Evolutionary conservation across 768 basidiomycete genomes (phyloP).

Genomic region (Boletus bicolor): DNA sequence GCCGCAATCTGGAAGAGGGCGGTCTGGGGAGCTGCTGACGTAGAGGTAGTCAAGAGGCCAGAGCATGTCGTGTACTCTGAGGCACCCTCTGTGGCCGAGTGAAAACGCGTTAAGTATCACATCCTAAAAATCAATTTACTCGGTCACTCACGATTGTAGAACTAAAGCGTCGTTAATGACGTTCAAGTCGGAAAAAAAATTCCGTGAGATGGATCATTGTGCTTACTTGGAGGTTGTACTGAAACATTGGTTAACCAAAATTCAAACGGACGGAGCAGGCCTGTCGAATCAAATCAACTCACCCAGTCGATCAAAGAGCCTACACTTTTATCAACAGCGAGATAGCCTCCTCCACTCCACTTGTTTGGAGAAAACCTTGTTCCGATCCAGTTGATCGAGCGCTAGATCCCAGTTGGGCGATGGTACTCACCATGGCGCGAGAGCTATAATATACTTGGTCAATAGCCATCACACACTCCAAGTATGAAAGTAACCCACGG

Average conservation of each 20-base stretch:
- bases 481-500: conserved; percentile 20
- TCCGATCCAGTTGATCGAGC: neutral
- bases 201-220: too few species aligned
- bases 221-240: conserved; percentile 40
- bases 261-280: too few species aligned
- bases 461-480: neutral
- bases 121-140: neutral
- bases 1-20: conserved; percentile 48
- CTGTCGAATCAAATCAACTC: conserved; percentile 1
- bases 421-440: conserved; percentile 18
- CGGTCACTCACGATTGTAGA: conserved; percentile 26
- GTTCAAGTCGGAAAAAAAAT: neutral
- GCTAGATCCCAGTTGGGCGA: neutral
- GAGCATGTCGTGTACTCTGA: conserved; percentile 39
- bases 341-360: conserved; percentile 35
- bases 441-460: conserved; percentile 4
- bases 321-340: conserved; percentile 33
- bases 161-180: conserved; percentile 8
- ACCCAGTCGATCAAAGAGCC: conserved; percentile 47
- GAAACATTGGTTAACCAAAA: neutral
- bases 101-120: neutral
- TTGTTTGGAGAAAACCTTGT: conserved; percentile 19
- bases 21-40: conserved; percentile 38
- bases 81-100: conserved; percentile 30
- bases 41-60: conserved; percentile 38